Evolutionary conservation across 352 stramenopile species (phyloP), one percentile per base, ranked within the genome.

Genomic region (Phytopythium oedochilum): DNA sequence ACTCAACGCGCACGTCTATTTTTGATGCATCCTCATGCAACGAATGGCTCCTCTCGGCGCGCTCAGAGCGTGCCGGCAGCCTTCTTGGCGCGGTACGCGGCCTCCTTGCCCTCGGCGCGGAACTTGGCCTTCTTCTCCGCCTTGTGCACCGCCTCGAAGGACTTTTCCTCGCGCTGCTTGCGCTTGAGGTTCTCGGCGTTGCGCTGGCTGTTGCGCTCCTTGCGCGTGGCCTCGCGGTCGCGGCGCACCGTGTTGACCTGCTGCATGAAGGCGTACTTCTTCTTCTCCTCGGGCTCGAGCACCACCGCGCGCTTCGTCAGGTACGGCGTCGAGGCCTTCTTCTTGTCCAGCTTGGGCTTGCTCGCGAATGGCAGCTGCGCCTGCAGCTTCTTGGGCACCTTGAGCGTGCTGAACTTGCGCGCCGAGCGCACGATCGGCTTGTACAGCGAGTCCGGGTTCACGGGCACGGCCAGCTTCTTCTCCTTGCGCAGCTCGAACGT

Each of bases 381-480:
- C 75, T 99, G 96, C n/a, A 99, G 81, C 55, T 97, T 98, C 72
- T 98, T 98, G 0, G 97, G 94, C 44, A 99, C 86, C 53, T 89
- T 88, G n/a, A 99, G 70, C 34, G 86, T 55, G 42, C 94, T 94
- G 66, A 99, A 99, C 50, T 89, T 87, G 12, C 92, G 86, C 52
- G 89, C 78, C 28, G 81, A 83, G n/a, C 97, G 89, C 43, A 97
- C 81, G 50, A 99, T 98, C 11, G 96, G 96, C 75, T 99, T 99
- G 80, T 99, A 99, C 15, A 99, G 83, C 32, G 93, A 98, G 71
- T 99, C 96, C 23, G 89, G 87, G 68, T 99, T 99, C 22, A 99
- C 89, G 17, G 97, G 94, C 39, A 99, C 96, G 0, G 96, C 71
- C 35, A 98, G 75, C 60, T 97, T 86, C 25, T 97, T 89, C 61